Evolutionary conservation across 1,284 basidiomycete genomes (phyloP).

Genomic region (Ustilago curta): DNA sequence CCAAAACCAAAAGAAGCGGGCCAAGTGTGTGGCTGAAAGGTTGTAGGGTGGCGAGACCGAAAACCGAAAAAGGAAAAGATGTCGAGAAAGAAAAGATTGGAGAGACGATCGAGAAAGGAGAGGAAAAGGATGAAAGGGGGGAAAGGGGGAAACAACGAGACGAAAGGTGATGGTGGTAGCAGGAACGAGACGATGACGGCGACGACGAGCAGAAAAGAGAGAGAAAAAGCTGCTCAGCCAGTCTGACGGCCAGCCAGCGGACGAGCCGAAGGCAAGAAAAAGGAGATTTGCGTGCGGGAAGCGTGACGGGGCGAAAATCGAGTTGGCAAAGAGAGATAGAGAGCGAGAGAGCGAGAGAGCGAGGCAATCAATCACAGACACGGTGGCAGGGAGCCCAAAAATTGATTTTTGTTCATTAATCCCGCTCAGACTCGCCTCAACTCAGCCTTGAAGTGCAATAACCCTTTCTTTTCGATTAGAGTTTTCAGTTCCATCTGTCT

Average conservation of each 20-base stretch:
- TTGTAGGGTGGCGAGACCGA: constrained; percentile 1
- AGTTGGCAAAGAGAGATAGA: too few relatives aligned
- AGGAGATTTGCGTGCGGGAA: too few relatives aligned
- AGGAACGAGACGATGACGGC: constrained; percentile 10
- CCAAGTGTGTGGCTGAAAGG: constrained; percentile 6
- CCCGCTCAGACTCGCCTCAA: background rate
- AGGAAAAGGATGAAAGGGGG: constrained; percentile 2
- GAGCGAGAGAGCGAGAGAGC: too few relatives aligned
- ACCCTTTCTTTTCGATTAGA: too few relatives aligned
- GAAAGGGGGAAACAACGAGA: constrained; percentile 8
- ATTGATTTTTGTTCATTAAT: background rate
- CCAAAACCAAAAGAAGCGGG: background rate
- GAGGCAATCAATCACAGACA: too few relatives aligned
- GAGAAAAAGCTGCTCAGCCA: constrained; percentile 2
- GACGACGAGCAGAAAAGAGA: background rate
- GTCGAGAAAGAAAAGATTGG: constrained; percentile 9
- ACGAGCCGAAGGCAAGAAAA: background rate
- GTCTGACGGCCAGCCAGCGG: background rate
- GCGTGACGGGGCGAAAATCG: background rate
- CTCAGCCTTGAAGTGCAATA: background rate
- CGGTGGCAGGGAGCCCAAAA: background rate
- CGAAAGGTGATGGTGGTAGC: constrained; percentile 26
- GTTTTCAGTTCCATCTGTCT: too few relatives aligned
- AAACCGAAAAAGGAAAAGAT: background rate
- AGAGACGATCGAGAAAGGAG: constrained; percentile 1